Base-by-base conservation (phyloP, 1,284 basidiomycete species). In the Tilletia horrida region DNA sequence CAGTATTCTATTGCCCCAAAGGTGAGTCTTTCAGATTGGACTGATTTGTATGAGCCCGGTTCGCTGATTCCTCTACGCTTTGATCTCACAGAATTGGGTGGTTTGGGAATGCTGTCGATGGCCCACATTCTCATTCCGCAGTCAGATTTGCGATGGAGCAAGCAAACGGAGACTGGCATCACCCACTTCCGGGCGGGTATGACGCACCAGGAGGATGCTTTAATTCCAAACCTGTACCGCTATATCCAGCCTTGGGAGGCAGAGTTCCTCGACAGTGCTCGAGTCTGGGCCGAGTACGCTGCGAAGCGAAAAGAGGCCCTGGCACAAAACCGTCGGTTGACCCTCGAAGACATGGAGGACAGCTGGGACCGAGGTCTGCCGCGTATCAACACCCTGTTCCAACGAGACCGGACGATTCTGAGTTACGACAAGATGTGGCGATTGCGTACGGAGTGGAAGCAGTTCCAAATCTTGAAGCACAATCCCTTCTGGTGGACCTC, bases 401-500 rank as follows among this genome's bases (percentile, higher is more conserved):
- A 97, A 84, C 95, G 95, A 85, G 95, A 98, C 81, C 88, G 94
- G 42, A 94, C 96, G 76, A 97, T 94, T 35, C 84, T 97, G 75
- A 95, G 95, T 0, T 98, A 97, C 83, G 95, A 97, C 83, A 94
- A 95, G 83, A 93, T 93, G 75, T 95, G 93, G 88, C 81, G 84
- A 43, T 76, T 82, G 45, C 88, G 95, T 47, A 93, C 91, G 18
- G 91, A 95, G 83, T 98, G 93, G 90, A 97, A 97, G 83, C 92
- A 96, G 83, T 98, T 96, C 82, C 94, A 97, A 81, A 84, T 97
- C 27, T 85, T 93, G 69, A 95, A 95, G 83, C 72, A 77, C 62
- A 94, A 96, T 81, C 93, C 93, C 0, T 97, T 97, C 88, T 92
- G 91, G 88, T 98, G 96, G 95, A 98, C 95, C 11, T 93, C 91